phyloP scores from a whole-genome alignment of 2,329 filamentous ascomycete species.

The Cladosporium halotolerans region DNA sequence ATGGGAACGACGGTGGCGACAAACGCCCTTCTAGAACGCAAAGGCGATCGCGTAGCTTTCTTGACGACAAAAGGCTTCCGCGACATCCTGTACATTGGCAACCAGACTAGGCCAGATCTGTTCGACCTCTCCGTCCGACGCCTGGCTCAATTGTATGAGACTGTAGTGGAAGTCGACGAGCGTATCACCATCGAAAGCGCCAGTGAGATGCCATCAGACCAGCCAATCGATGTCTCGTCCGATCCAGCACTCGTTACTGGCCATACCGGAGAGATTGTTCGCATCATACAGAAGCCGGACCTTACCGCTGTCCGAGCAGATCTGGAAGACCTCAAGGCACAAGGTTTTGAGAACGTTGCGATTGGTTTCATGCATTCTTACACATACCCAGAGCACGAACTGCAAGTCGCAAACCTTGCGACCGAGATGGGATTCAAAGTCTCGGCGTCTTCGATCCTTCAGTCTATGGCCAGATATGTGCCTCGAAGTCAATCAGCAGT shows the following conservation, averaged over 20 bases:
- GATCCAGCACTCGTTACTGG: conserved; percentile 44
- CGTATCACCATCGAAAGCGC: conserved; percentile 29
- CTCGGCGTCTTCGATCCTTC: conserved; percentile 24
- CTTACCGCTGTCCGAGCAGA: conserved; percentile 9
- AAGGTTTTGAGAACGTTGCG: conserved; percentile 33
- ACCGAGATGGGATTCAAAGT: conserved; percentile 26
- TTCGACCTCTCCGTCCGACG: conserved; percentile 24
- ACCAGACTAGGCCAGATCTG: conserved; percentile 29
- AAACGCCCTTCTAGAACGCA: conserved; percentile 28
- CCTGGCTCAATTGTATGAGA: conserved; percentile 20
- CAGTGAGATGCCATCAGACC: conserved; percentile 14
- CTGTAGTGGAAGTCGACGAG: conserved; percentile 21
- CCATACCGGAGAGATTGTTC: conserved; percentile 26
- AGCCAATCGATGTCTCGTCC: conserved; percentile 14
- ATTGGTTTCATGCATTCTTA: conserved; percentile 32
- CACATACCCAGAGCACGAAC: conserved; percentile 29
- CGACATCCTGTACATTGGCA: conserved; percentile 27
- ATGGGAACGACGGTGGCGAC: conserved; percentile 30
- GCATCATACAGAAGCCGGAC: conserved; percentile 23
- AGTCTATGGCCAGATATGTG: conserved; percentile 18
- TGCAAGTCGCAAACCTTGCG: conserved; percentile 24
- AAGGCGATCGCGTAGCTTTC: conserved; percentile 26
- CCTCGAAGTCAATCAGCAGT: conserved; percentile 15
- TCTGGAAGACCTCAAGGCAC: conserved; percentile 24
- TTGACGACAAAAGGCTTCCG: conserved; percentile 28